Percentiles rank a stretch among this genome's conserved stretches.
These are phyloP conservation scores for Micractinium sp. DNA, from an alignment of 139 green algal genomes.

Conservation along the genomic window DNA sequence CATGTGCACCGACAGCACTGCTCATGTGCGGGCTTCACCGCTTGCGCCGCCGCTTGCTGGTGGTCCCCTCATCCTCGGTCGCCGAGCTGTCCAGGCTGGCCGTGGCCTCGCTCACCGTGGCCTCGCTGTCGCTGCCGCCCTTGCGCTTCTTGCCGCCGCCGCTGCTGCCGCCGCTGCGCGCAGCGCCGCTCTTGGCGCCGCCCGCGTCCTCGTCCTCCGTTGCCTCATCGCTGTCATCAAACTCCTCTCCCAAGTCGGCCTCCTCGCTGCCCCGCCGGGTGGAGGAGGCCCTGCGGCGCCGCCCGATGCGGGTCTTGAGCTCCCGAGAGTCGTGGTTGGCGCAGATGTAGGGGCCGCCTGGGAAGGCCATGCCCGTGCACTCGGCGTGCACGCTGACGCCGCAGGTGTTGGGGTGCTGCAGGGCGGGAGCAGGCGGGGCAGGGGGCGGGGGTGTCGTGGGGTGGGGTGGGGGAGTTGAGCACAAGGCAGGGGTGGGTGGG, in stretches of 20 bases:
- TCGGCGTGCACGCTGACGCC: constrained; percentile 43
- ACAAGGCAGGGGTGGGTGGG: background rate
- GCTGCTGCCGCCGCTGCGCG: background rate
- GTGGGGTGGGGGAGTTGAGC: no score
- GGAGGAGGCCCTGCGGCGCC: constrained; percentile 1
- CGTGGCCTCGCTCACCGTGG: constrained; percentile 16
- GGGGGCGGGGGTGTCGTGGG: no score
- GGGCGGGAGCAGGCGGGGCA: background rate
- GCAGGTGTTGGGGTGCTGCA: constrained; percentile 44
- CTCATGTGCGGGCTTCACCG: background rate
- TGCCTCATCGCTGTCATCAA: background rate
- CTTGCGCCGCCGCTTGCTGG: constrained; percentile 21
- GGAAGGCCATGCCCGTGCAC: constrained; percentile 41
- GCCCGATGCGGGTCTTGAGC: constrained; percentile 47
- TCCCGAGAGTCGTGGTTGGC: constrained; percentile 47
- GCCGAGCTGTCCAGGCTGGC: constrained; percentile 19
- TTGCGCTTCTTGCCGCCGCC: background rate
- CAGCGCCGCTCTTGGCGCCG: background rate
- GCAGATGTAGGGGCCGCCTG: constrained; percentile 43
- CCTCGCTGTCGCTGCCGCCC: constrained; percentile 21
- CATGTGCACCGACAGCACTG: no score
- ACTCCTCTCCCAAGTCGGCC: background rate
- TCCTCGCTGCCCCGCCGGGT: background rate
- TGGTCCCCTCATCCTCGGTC: constrained; percentile 24
- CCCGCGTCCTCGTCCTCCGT: constrained; percentile 12